Evolutionary conservation across 1,284 basidiomycete species (phyloP).

Genomic region (Trichosporon faecale): DNA sequence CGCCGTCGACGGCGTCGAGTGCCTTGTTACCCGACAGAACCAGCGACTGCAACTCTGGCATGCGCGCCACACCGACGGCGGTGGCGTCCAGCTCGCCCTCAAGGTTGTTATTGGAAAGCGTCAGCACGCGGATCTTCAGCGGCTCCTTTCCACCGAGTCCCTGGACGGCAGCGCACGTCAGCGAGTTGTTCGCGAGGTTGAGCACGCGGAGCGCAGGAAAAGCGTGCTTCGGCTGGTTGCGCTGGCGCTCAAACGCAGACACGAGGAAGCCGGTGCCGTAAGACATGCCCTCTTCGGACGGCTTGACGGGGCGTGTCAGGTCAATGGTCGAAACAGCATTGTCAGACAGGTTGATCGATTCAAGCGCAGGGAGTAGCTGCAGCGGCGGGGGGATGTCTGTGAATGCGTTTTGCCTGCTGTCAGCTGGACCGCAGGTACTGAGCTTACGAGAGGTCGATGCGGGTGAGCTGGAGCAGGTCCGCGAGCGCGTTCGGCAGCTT

Average conservation of each 20-base stretch:
- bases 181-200: conserved; percentile 38
- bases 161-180: conserved; percentile 30
- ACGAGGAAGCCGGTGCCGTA: conserved; percentile 48
- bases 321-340: conserved; percentile 42
- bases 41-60: conserved; percentile 36
- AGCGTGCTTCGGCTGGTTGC: conserved; percentile 27
- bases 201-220: conserved; percentile 38
- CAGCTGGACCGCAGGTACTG: background rate
- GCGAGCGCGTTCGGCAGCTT: conserved; percentile 43
- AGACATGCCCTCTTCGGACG: conserved; percentile 42
- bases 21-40: conserved; percentile 32
- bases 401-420: conserved; percentile 41
- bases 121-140: conserved; percentile 33
- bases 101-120: conserved; percentile 38
- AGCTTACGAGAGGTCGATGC: conserved; percentile 47
- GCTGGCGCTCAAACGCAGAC: conserved; percentile 40
- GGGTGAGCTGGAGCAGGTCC: conserved; percentile 44
- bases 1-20: conserved; percentile 30
- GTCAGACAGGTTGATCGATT: conserved; percentile 43
- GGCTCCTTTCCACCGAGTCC: conserved; percentile 23
- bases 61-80: conserved; percentile 11
- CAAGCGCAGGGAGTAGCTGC: conserved; percentile 46
- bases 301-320: conserved; percentile 38
- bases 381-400: conserved; percentile 38
- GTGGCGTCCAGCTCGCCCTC: conserved; percentile 31